Conservation (phyloP, 2,329 filamentous ascomycete genomes). For the Talaromyces sp. region DNA sequence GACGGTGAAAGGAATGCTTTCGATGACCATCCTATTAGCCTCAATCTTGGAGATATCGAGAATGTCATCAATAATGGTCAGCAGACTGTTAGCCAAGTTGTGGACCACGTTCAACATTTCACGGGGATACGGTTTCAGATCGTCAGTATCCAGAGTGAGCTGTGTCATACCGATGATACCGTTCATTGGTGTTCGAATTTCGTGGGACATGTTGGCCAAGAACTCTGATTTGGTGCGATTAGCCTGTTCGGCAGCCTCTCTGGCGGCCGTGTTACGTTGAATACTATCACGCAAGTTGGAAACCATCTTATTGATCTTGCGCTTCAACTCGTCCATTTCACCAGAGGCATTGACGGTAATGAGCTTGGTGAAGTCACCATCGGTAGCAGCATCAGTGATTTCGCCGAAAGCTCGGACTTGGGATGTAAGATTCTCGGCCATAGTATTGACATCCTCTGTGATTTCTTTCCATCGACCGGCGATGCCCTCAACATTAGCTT, state of each 20-base stretch:
- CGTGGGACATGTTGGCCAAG: constrained; percentile 95
- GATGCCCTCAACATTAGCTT: constrained; percentile 84
- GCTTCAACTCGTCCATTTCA: constrained; percentile 95
- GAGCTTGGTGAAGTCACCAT: constrained; percentile 90
- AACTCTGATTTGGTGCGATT: constrained; percentile 98
- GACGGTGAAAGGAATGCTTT: constrained; percentile 90
- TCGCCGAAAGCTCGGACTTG: constrained; percentile 95
- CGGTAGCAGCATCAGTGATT: constrained; percentile 89
- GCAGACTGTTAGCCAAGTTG: constrained; percentile 84
- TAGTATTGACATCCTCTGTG: constrained; percentile 89
- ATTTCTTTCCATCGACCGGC: constrained; percentile 96
- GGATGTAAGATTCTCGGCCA: constrained; percentile 79
- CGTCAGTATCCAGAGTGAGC: constrained; percentile 84
- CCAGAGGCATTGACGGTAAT: constrained; percentile 93
- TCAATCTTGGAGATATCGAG: constrained; percentile 71
- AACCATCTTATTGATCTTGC: constrained; percentile 98
- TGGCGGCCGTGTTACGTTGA: constrained; percentile 86
- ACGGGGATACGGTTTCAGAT: constrained; percentile 84
- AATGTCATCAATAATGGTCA: constrained; percentile 86
- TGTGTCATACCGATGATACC: constrained; percentile 96
- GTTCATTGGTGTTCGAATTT: constrained; percentile 93
- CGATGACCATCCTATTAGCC: constrained; percentile 92
- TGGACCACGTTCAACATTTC: constrained; percentile 98
- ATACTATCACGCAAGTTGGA: constrained; percentile 90
- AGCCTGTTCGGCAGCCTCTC: constrained; percentile 87